A percentile compares a stretch with the other conserved stretches of the same genome.
Conservation (phyloP, 2,329 filamentous ascomycete genomes). For the Diaporthe capsici region DNA sequence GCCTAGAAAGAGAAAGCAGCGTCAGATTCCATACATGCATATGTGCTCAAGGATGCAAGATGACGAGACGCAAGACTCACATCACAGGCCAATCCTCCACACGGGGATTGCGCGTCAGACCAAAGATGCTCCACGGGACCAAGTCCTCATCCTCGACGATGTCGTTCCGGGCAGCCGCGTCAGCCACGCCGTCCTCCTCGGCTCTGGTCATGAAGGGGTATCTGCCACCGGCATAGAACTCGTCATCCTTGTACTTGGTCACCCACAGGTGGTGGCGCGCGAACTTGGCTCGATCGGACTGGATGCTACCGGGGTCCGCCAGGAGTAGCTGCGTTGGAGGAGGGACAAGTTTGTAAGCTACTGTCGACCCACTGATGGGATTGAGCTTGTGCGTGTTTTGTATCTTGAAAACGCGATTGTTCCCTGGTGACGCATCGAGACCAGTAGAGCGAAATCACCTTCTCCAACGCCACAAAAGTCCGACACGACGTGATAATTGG, state of each 20-base stretch:
- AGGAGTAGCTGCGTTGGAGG: not conserved
- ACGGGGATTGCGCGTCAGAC: not conserved
- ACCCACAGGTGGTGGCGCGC: not conserved
- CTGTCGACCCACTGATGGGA: not conserved
- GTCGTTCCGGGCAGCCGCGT: not conserved
- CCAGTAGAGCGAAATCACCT: not conserved
- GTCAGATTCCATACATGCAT: no score
- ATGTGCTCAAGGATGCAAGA: no score
- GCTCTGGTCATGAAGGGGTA: not conserved
- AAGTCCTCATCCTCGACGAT: not conserved
- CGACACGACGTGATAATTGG: not conserved
- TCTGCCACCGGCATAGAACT: not conserved
- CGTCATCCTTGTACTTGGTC: not conserved
- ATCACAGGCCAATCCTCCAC: not conserved
- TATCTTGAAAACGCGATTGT: not conserved
- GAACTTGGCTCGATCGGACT: not conserved
- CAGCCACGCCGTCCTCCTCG: not conserved
- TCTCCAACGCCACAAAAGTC: not conserved
- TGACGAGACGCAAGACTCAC: not conserved
- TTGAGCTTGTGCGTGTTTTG: not conserved
- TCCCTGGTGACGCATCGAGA: not conserved
- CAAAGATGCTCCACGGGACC: not conserved
- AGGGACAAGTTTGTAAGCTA: not conserved
- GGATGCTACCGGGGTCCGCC: not conserved
- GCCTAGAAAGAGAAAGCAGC: no score